These are phyloP conservation scores for Hymenoscyphus occultus DNA, from an alignment of 2,329 filamentous ascomycete species.

Conservation along the genomic window DNA sequence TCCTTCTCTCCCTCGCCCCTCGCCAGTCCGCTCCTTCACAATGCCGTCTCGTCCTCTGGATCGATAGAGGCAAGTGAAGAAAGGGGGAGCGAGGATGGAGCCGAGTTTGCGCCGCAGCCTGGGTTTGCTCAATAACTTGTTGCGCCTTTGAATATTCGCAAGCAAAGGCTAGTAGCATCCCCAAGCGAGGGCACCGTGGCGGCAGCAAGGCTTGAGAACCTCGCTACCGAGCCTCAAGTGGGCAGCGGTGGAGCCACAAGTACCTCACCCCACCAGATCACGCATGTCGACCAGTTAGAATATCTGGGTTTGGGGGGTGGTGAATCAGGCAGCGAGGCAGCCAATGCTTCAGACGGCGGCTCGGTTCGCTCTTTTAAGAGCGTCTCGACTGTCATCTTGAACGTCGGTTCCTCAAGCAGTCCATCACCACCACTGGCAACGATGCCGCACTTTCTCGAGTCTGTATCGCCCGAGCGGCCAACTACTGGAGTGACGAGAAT, in stretches of 20 bases:
- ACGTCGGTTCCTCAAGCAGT: neutral
- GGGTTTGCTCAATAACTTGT: neutral
- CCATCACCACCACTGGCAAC: neutral
- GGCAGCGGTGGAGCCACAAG: neutral
- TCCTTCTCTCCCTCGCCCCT: no score
- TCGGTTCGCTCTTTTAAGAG: neutral
- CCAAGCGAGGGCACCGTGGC: neutral
- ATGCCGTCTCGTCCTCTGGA: no score
- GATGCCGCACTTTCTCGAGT: neutral
- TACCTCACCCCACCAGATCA: neutral
- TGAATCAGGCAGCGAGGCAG: no score
- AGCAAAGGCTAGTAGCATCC: neutral
- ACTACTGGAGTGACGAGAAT: neutral
- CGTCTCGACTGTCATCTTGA: neutral
- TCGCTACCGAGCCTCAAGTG: neutral
- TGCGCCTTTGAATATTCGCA: neutral
- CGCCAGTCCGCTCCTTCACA: no score
- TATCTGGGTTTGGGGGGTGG: no score
- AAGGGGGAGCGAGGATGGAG: neutral
- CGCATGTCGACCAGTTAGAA: neutral
- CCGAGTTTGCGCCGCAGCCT: neutral
- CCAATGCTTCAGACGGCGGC: neutral
- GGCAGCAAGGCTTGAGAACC: neutral
- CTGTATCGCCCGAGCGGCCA: neutral
- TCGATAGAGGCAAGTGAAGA: neutral